These are phyloP conservation scores for Fragaria vesca DNA, from an alignment of 306 rosid genomes.

Conservation along the genomic window DNA sequence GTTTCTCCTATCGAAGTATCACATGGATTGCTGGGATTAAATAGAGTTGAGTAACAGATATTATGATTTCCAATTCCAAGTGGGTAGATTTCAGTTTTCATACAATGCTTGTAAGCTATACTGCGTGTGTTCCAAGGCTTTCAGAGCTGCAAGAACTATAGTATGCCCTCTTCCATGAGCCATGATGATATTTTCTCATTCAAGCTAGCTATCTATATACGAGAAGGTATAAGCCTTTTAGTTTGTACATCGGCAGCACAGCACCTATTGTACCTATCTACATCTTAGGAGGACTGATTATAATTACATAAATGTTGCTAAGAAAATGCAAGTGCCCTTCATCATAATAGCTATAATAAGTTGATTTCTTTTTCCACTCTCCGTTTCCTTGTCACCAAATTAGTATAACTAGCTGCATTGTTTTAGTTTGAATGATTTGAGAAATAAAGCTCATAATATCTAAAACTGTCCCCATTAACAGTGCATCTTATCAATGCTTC, in stretches of 20 bases:
- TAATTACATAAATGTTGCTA: constrained; percentile 22
- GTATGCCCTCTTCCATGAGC: constrained; percentile 22
- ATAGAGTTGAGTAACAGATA: constrained; percentile 24
- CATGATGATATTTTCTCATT: constrained; percentile 39
- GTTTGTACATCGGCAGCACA: neutral
- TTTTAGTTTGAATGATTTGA: neutral
- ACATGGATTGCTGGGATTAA: constrained; percentile 26
- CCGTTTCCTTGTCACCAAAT: constrained; percentile 4
- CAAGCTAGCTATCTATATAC: constrained; percentile 25
- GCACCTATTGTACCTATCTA: neutral
- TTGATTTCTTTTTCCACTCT: neutral
- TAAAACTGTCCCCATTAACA: neutral
- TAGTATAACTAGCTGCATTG: neutral
- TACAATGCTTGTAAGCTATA: constrained; percentile 9
- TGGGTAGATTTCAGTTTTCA: constrained; percentile 13
- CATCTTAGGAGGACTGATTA: constrained; percentile 21
- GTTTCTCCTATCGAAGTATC: constrained; percentile 25
- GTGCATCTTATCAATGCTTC: neutral
- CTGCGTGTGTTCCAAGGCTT: constrained; percentile 33
- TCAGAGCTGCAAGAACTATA: constrained; percentile 36
- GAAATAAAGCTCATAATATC: neutral
- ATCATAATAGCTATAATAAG: constrained; percentile 23
- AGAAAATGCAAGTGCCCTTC: constrained; percentile 36
- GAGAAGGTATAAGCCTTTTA: constrained; percentile 7
- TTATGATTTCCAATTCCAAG: constrained; percentile 18